Base-by-base conservation (phyloP, 2,329 filamentous ascomycete species). In the Penicillium vulpinum region DNA sequence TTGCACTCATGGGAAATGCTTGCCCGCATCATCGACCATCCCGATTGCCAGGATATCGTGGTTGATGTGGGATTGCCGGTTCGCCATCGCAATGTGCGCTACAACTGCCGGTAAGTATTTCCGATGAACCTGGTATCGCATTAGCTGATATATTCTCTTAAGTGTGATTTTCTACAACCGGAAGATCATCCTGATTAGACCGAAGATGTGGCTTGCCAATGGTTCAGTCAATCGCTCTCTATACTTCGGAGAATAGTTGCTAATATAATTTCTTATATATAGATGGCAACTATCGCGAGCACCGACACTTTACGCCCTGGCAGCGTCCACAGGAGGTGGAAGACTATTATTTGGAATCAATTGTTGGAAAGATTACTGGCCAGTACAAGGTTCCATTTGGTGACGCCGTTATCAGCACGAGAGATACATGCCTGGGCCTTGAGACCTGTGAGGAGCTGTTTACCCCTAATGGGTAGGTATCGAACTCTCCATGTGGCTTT, bases 381-480 rank as follows among this genome's bases (percentile, higher is more conserved):
- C 79, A 83, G 59, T 74, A 75, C 28, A 82, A 80, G 56, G 85
- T 88, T 1, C 80, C 83, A 0, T 85, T 92, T 59, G 89, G 89
- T 3, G 89, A 92, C 72, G 85, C 82, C 4, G 80, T 89, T 22
- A 81, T 90, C 51, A 78, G 75, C 35, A 83, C 84, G 0, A 75
- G 77, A 5, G 88, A 91, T 67, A 88, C 86, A 1, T 82, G 81
- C 50, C 75, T 90, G 44, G 84, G 85, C 4, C 75, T 79, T 4
- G 86, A 88, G 73, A 89, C 86, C 0, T 90, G 88, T 62, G 88
- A 90, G 70, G 86, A 88, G 65, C 75, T 88, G 2, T 88, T 86
- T 69, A 86, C 83, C 6, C 83, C 84, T 2, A 76, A 80, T 62
- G 68, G 70, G 49, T 51, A 45, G n/a, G 49, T 45, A 8, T 16